Percentiles rank a stretch among this genome's conserved stretches.
These are phyloP conservation scores for Eucalyptus pauciflora DNA, from an alignment of 345 rosid species.

Conservation along the genomic window DNA sequence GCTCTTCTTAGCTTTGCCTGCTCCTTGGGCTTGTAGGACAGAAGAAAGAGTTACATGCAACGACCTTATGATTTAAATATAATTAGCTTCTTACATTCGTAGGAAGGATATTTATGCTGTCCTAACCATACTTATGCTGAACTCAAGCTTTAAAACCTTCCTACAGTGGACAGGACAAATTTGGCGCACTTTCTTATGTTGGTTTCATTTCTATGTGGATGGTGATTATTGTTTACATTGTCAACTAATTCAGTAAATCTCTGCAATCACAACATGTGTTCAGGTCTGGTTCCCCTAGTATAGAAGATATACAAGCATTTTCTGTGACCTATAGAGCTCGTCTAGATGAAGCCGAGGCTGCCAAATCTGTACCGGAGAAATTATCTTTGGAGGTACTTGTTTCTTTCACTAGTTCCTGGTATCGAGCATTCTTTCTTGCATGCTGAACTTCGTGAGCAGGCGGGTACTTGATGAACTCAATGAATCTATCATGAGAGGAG, in stretches of 20 bases:
- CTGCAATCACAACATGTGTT: background rate
- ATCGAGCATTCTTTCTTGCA: background rate
- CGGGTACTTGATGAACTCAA: background rate
- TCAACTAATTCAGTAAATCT: background rate
- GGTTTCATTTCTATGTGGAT: background rate
- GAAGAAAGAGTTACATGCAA: background rate
- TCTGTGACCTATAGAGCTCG: constrained; percentile 42
- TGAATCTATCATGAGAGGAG: background rate
- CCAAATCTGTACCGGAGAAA: constrained; percentile 53
- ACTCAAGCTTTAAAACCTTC: background rate
- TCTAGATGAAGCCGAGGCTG: constrained; percentile 62
- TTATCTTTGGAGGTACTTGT: constrained; percentile 53
- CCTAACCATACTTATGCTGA: background rate
- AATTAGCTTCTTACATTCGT: background rate
- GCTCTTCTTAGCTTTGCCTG: background rate
- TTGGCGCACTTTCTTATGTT: background rate
- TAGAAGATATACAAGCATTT: constrained; percentile 79
- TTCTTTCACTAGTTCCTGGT: background rate
- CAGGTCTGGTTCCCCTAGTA: constrained; percentile 66
- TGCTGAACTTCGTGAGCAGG: background rate
- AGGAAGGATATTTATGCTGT: background rate
- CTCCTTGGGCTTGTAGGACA: background rate
- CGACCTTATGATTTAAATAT: background rate
- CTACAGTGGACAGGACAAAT: background rate
- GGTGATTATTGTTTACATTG: background rate